Evolutionary conservation across 306 rosid species (phyloP).

Genomic region (Trichosanthes truncata): DNA sequence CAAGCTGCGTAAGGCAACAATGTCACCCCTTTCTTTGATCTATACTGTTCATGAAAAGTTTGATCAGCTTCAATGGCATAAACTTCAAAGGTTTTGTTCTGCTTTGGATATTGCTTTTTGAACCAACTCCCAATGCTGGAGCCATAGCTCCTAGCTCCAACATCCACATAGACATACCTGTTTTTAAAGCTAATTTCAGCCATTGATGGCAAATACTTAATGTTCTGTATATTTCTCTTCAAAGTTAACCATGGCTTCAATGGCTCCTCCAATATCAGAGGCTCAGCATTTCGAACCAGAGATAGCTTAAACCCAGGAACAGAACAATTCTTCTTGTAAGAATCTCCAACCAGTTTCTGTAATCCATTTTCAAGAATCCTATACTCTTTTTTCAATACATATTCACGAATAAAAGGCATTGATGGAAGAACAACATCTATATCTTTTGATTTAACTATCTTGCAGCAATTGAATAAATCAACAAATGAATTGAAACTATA

Average conservation of each 20-base stretch:
- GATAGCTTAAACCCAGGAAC: constrained; percentile 64
- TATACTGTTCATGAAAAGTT: constrained; percentile 68
- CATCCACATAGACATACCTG: constrained; percentile 82
- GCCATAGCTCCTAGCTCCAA: constrained; percentile 92
- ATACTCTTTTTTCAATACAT: constrained; percentile 57
- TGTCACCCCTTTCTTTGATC: constrained; percentile 55
- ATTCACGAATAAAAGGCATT: constrained; percentile 58
- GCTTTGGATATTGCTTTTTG: constrained; percentile 92
- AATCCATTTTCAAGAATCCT: constrained; percentile 16
- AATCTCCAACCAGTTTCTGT: constrained; percentile 15
- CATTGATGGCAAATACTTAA: constrained; percentile 69
- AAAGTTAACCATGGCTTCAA: constrained; percentile 88
- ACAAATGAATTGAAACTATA: constrained; percentile 88
- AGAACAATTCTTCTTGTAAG: constrained; percentile 43
- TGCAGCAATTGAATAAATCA: constrained; percentile 72
- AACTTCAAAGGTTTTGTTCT: constrained; percentile 82
- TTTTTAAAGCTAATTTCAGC: constrained; percentile 79
- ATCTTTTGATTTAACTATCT: constrained; percentile 47
- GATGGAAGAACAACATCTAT: constrained; percentile 54
- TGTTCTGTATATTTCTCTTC: constrained; percentile 66
- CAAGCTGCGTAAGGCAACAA: constrained; percentile 87
- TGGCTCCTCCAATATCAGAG: constrained; percentile 64
- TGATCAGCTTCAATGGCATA: constrained; percentile 90
- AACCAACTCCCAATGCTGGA: constrained; percentile 98
- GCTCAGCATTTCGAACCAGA: constrained; percentile 63